These are phyloP conservation scores for Cercospora zeae-maydis DNA, from an alignment of 2,329 filamentous ascomycete genomes.

Conservation along the genomic window DNA sequence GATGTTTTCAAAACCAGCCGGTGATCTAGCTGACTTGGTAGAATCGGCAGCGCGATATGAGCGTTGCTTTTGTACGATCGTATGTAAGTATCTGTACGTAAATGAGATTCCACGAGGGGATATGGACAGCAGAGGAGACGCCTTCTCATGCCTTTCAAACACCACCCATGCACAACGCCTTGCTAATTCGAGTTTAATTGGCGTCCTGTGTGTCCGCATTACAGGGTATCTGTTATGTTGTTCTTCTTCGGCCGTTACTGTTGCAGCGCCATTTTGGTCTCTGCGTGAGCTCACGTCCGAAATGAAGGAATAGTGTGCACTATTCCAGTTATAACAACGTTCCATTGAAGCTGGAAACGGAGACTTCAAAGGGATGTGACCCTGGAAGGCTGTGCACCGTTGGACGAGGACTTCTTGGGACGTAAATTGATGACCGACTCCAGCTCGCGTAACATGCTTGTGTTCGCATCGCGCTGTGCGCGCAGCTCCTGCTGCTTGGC, in stretches of 20 bases:
- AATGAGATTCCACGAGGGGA: background rate
- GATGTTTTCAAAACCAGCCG: background rate
- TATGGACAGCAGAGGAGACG: background rate
- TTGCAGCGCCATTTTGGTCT: background rate
- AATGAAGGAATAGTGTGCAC: background rate
- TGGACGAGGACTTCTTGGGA: slow-evolving; percentile 15
- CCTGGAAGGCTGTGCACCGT: slow-evolving; percentile 12
- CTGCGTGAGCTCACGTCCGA: background rate
- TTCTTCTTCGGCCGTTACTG: background rate
- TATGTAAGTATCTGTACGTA: background rate
- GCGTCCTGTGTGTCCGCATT: slow-evolving; percentile 4
- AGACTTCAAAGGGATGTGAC: slow-evolving; percentile 15
- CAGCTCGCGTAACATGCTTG: slow-evolving; percentile 86
- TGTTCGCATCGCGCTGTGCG: slow-evolving; percentile 75
- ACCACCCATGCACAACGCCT: slow-evolving; percentile 3
- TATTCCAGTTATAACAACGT: background rate
- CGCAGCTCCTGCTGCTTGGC: slow-evolving; percentile 66
- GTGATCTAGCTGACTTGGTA: too few relatives aligned
- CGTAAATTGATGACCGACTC: slow-evolving; percentile 70
- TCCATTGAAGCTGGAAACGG: background rate
- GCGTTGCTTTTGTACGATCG: background rate
- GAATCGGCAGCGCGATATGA: background rate
- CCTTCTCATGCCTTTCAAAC: background rate
- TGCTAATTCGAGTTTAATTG: slow-evolving; percentile 1
- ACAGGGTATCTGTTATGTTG: background rate